Evolutionary conservation across 768 basidiomycete species (phyloP), one percentile per base, ranked within the genome.

Genomic region (Punctularia strigosozonata): DNA sequence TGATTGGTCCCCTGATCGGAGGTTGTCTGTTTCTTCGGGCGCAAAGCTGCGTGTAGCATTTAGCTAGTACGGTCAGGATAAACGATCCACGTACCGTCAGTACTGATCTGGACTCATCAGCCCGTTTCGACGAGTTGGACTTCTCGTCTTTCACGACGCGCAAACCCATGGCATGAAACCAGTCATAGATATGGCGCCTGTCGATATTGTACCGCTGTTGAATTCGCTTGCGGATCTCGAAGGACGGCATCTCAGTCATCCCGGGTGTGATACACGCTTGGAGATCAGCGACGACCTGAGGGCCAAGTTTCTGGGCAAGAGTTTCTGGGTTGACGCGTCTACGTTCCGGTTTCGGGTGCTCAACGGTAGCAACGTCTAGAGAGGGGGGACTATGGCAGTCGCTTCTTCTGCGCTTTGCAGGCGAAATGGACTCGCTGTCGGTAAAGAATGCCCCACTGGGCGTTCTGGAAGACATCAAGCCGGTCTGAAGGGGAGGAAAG

Each of bases 131-230:
- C 10, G n/a, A 20, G 17, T 3, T 15, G 19, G 28, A 5, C 1
- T 19, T 6, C 3, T 21, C 2, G n/a, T 13, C 20, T 6, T 18
- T 17, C 31, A 38, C 28, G 38, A 56, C 49, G n/a, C 56, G 50
- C 23, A 56, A 41, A 40, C 65, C 71, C 49, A 65, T 61, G 49
- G 65, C 68, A 56, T 83, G 81, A 57, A 80, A 83, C 55, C 83
- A 83, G 56, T 84, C 81, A 51, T 84, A 84, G 45, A 84, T 75
- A 47, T 81, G 80, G 46, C 81, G 62, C 46, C 81, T 65, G 53
- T 84, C 80, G 42, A 81, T 76, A 43, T 63, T 64, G 53, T 80
- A 80, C 33, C 76, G 71, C 50, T 75, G 69, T 56, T 84, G 81
- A 24, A 84, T 71, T 43, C 75, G 77, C 45, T 77, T 78, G 40